Base-by-base conservation (phyloP, 1,284 basidiomycete species). In the Tilletia horrida region DNA sequence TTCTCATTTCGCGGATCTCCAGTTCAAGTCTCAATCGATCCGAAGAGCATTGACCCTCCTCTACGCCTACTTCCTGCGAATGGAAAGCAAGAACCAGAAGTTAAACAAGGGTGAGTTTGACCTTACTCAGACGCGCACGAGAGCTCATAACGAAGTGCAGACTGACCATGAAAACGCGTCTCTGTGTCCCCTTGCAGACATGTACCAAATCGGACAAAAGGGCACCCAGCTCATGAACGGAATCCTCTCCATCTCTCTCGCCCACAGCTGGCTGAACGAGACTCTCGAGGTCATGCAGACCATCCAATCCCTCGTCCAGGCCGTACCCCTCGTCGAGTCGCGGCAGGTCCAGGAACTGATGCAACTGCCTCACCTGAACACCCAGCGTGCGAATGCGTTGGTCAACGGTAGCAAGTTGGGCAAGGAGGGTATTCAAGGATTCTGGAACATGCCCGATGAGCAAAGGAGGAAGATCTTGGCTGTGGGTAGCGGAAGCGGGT, bases 191-290 rank as follows among this genome's bases (percentile, higher is more conserved):
- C 18, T 27, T n/a, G 3, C 45, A 57, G 55, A 59, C 14, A 75
- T 78, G 66, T 75, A 75, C 35, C 59, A 52, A 1, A 69, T 76
- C 35, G 80, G 73, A 2, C 64, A 69, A 25, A 76, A 74, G 55
- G 73, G 76, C 1, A 76, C 77, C 3, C 69, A 66, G n/a, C 84
- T 96, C 3, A 86, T 97, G 42, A 90, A 87, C 66, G 91, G 92
- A 0, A 85, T 97, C 61, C 85, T 93, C 68, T 90, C 89, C 74
- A 92, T 97, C 76, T 86, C 90, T 0, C 86, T 91, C 25, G 87
- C 93, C 0, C 91, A 93, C 77, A 93, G 89, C 81, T 98, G 94
- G 93, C 87, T 97, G n/a, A 81, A 87, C 13, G 89, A 92, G 0
- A 89, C 92, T 0, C 84, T 93, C 40, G 84, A 87, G 35, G 85